Evolutionary conservation across 2,329 filamentous ascomycete species (phyloP).

Genomic region (Colletotrichum somersetense): DNA sequence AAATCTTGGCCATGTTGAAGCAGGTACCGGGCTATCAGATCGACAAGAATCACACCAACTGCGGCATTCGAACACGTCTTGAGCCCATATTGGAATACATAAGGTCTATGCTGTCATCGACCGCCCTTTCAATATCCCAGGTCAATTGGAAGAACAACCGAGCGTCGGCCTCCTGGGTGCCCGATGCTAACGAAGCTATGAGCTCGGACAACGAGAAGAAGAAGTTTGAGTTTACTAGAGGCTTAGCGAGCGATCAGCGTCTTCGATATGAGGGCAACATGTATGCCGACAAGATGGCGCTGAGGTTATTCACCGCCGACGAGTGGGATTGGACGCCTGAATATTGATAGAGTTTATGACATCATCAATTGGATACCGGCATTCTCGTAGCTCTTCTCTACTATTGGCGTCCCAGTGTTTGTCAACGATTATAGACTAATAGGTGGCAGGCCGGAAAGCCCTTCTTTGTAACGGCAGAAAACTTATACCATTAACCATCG

Average conservation of each 20-base stretch:
- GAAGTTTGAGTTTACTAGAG: slow-evolving; percentile 64
- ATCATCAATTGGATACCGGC: neutral
- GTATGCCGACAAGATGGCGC: slow-evolving; percentile 64
- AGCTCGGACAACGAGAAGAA: slow-evolving; percentile 23
- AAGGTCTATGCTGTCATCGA: slow-evolving; percentile 65
- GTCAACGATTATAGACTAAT: no score
- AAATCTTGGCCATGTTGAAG: slow-evolving; percentile 70
- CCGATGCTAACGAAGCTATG: slow-evolving; percentile 32
- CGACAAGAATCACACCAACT: slow-evolving; percentile 79
- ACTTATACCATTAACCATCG: neutral
- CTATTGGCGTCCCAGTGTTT: neutral
- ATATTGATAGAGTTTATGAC: slow-evolving; percentile 24
- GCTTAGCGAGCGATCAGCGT: slow-evolving; percentile 63
- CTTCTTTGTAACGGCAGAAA: neutral
- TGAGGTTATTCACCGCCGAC: slow-evolving; percentile 66
- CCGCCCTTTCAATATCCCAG: slow-evolving; percentile 58
- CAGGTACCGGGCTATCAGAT: slow-evolving; percentile 81
- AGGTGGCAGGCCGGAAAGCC: neutral
- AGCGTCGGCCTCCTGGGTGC: slow-evolving; percentile 56
- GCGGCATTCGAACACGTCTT: slow-evolving; percentile 75
- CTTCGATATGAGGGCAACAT: slow-evolving; percentile 63
- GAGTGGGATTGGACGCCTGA: slow-evolving; percentile 73
- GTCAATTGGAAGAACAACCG: slow-evolving; percentile 61
- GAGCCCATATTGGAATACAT: slow-evolving; percentile 76
- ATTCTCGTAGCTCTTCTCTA: neutral